Evolutionary conservation across 106 monocot genomes (phyloP).

Genomic region (Hemerocallis citrina): DNA sequence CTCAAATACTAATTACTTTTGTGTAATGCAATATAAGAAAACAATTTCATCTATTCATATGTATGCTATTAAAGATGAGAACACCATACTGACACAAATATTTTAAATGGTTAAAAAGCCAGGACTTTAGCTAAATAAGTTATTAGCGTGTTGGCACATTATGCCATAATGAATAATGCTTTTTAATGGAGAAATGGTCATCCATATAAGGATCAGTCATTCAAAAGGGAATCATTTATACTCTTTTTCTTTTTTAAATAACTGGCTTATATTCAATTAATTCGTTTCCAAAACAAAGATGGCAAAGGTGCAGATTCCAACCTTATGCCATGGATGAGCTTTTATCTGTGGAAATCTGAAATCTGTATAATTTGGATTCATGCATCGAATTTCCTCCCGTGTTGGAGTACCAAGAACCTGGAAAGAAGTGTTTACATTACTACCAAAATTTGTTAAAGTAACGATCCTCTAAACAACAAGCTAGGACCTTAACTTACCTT

Average conservation of each 20-base stretch:
- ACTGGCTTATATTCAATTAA: background rate
- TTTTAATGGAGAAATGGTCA: background rate
- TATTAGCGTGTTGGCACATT: no score
- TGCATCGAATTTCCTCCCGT: constrained; percentile 84
- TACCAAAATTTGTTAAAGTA: background rate
- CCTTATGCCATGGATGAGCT: constrained; percentile 97
- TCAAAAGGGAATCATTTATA: background rate
- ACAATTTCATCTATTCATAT: no score
- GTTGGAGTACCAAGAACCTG: constrained; percentile 96
- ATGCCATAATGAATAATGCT: no score
- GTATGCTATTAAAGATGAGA: no score
- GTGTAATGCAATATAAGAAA: no score
- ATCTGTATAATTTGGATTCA: constrained; percentile 90
- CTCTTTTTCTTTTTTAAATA: background rate
- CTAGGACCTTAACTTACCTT: constrained; percentile 34
- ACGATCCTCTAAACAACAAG: background rate
- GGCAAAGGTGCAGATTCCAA: background rate
- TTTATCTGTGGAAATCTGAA: constrained; percentile 92
- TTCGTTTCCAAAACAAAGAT: background rate
- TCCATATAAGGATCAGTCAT: no score
- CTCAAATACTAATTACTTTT: no score
- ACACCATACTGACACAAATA: no score
- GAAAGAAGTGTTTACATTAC: background rate
- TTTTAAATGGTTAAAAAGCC: no score
- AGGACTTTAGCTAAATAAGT: no score